Evolutionary conservation across 148 eudicot species (phyloP), one percentile per base, ranked within the genome.

Genomic region (Persicaria tinctoria): DNA sequence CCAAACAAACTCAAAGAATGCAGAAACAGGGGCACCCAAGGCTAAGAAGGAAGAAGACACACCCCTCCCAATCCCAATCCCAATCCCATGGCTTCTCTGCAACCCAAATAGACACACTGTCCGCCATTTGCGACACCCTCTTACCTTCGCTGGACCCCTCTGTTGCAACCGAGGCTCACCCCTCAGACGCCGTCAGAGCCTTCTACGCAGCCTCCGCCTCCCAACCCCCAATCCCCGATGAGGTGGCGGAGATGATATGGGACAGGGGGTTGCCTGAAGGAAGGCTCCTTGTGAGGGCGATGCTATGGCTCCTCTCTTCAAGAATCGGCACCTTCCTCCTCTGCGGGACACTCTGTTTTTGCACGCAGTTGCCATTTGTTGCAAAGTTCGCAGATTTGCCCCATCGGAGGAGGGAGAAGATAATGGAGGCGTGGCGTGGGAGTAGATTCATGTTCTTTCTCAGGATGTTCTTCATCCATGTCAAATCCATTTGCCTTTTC

Each of bases 251-350:
- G 66, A 20, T 78, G 54, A 44, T 83, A 17, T 38, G 2, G 71
- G 79, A 69, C 49, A 84, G 80, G 49, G 90, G 45, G 45, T 72
- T 86, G 48, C 75, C 83, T 9, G 97, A 91, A 56, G 84, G 83
- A 13, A 73, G 62, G 57, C 49, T 89, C 1, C 54, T 91, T 49
- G 83, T 82, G 16, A 85, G 84, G 57, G 69, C 57, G 59, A 70
- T 86, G 3, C 8, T 88, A 16, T 82, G 68, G 77, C 8, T 90
- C 8, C 73, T 92, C 11, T 88, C 95, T 10, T 87, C 87, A 41
- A 88, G 87, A 80, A 5, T 90, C 46, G 97, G 97, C 18, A 90
- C 92, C 16, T 49, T 92, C 3, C 59, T 90, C 75, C 80, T 92
- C 0, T 84, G 89, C 73, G 95, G 97, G 16, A 73, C 64, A 23